Base-by-base conservation (phyloP, 108 stramenopile genomes). In the Cyclotella kingstonii region DNA sequence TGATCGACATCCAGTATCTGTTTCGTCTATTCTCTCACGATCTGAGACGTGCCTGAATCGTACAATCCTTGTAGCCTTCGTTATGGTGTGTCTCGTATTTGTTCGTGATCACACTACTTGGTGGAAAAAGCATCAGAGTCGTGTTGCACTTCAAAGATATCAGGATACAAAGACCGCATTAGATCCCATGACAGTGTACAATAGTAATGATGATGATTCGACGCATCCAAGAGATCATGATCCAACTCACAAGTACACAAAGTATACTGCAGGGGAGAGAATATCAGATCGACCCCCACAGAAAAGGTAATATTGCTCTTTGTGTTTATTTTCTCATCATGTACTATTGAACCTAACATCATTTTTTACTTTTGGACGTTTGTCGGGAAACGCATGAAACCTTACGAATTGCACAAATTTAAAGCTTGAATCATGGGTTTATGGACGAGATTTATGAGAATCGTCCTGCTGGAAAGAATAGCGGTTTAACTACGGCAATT, bases 391-490 rank as follows among this genome's bases (percentile, higher is more conserved):
- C n/a, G n/a, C n/a, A n/a, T n/a, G n/a, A n/a, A n/a, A n/a, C n/a
- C n/a, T n/a, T n/a, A 5, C 18, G 48, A 25, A 26, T 22, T 26
- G 25, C 48, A 11, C 35, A 11, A 17, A 0, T 38, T 35, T 35
- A 19, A 17, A 54, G 53, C 36, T 11, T 61, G 42, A 44, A 70
- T 43, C 68, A 70, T 47, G 68, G 68, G n/a, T 70, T 70, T 29
- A 70, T 61, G 68, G 68, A 70, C 34, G 60, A 70, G 22, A 54
- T 31, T 33, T 70, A 70, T 39, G 59, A 60, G 42, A 39, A 70
- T 54, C 68, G 68, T 17, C 68, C 68, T 1, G 11, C 23, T 33
- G 68, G 52, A 2, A 53, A 60, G 40, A 70, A 70, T 47, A 60
- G 59, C 19, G 52, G 40, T 23, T 70, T 59, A 23, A 59, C 44